Conservation (phyloP, 371 early-diverging fungal genomes). For the Mucor irregularis region DNA sequence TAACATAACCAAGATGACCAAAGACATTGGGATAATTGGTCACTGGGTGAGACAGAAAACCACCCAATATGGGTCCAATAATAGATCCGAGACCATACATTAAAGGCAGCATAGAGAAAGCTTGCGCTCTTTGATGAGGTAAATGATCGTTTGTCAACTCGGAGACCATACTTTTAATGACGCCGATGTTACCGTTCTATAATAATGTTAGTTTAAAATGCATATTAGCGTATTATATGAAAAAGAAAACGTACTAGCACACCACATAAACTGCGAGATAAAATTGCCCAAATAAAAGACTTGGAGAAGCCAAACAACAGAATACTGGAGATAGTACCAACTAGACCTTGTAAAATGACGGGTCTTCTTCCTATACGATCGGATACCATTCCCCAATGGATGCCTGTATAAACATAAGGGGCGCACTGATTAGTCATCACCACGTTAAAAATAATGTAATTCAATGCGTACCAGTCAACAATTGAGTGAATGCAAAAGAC, state of each 20-base stretch:
- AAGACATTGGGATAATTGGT: conserved; percentile 68
- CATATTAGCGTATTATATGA: not conserved
- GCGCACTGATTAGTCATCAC: too few relatives aligned
- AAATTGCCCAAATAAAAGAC: conserved; percentile 67
- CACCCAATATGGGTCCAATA: conserved; percentile 80
- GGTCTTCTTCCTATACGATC: conserved; percentile 76
- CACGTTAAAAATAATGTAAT: not conserved
- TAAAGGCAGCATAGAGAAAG: conserved; percentile 58
- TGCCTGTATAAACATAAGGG: conserved; percentile 30
- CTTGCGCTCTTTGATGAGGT: conserved; percentile 45
- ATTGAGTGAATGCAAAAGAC: conserved; percentile 65
- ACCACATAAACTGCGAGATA: conserved; percentile 70
- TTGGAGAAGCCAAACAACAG: conserved; percentile 77
- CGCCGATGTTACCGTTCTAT: conserved; percentile 76
- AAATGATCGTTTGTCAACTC: conserved; percentile 69
- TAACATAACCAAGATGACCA: conserved; percentile 46
- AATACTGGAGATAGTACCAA: conserved; percentile 69
- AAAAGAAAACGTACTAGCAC: conserved; percentile 54
- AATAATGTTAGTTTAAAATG: not conserved
- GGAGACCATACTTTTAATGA: conserved; percentile 84
- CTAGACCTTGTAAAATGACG: conserved; percentile 75
- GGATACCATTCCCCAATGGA: conserved; percentile 65
- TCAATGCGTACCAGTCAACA: conserved; percentile 58
- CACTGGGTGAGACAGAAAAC: conserved; percentile 74
- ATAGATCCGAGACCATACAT: conserved; percentile 58